phyloP scores from a whole-genome alignment of 2,329 filamentous ascomycete genomes.

The Cercospora berteroae region DNA sequence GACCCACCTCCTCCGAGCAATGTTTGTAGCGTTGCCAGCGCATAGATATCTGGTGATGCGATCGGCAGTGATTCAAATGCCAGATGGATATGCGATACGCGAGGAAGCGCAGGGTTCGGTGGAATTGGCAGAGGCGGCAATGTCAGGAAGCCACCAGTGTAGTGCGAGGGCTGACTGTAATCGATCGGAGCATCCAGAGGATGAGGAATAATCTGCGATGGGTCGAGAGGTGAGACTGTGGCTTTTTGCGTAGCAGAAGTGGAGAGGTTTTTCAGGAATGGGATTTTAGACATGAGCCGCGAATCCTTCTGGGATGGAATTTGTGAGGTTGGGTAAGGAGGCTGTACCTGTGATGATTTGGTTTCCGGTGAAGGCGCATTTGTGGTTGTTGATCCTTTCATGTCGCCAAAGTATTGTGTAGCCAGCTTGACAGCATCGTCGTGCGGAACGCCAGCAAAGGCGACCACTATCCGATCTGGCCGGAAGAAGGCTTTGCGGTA shows the following conservation, averaged over 20 bases:
- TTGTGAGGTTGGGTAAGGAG: slow-evolving; percentile 33
- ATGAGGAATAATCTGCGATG: slow-evolving; percentile 44
- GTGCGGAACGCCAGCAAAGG: slow-evolving; percentile 90
- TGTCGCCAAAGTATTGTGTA: slow-evolving; percentile 86
- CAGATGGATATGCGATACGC: slow-evolving; percentile 88
- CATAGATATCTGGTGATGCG: slow-evolving; percentile 88
- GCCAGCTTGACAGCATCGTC: slow-evolving; percentile 73
- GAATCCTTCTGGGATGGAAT: slow-evolving; percentile 55
- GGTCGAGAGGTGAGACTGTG: slow-evolving; percentile 55
- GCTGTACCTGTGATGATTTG: slow-evolving; percentile 32
- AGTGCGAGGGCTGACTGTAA: slow-evolving; percentile 67
- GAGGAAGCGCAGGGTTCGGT: slow-evolving; percentile 71
- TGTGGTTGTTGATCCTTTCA: slow-evolving; percentile 51
- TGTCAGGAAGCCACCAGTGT: slow-evolving; percentile 90
- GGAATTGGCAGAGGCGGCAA: slow-evolving; percentile 78
- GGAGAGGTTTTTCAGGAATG: slow-evolving; percentile 86
- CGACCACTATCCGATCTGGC: slow-evolving; percentile 88
- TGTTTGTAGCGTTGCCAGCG: slow-evolving; percentile 90
- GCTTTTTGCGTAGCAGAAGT: slow-evolving; percentile 66
- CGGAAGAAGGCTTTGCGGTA: slow-evolving; percentile 83
- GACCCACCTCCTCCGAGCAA: slow-evolving; percentile 93
- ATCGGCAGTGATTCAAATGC: slow-evolving; percentile 95
- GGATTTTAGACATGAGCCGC: slow-evolving; percentile 74
- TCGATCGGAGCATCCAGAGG: slow-evolving; percentile 52
- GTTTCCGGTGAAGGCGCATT: slow-evolving; percentile 23